These are phyloP conservation scores for Rhynchosporium secalis DNA, from an alignment of 2,329 filamentous ascomycete genomes.

Conservation along the genomic window DNA sequence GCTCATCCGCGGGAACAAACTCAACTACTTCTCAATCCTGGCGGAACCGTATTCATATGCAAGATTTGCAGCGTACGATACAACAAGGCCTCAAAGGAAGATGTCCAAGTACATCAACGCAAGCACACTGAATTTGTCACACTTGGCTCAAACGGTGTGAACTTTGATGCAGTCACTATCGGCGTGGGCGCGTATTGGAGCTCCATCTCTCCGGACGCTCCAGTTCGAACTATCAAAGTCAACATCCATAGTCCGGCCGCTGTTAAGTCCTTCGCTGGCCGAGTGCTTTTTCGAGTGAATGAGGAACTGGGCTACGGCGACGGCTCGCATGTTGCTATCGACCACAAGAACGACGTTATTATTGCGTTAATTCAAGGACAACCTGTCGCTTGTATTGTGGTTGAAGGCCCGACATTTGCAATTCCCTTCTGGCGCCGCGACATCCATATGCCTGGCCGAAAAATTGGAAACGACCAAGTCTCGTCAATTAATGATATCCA, in stretches of 20 bases:
- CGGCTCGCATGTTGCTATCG: no score
- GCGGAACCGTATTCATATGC: no score
- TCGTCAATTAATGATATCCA: background rate
- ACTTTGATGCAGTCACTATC: background rate
- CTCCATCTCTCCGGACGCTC: no score
- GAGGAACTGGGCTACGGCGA: constrained; percentile 2
- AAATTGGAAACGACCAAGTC: background rate
- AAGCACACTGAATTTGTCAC: constrained; percentile 8
- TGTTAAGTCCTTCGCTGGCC: background rate
- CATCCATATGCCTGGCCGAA: background rate
- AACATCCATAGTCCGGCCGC: background rate
- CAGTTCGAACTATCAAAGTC: background rate
- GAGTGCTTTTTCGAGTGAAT: constrained; percentile 12
- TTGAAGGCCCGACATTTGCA: constrained; percentile 20
- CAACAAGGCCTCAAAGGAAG: constrained; percentile 17
- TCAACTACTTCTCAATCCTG: no score
- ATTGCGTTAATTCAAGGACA: constrained; percentile 24
- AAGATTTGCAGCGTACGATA: background rate
- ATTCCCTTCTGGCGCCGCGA: background rate
- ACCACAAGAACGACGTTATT: no score
- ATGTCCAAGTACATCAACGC: constrained; percentile 21
- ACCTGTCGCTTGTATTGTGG: constrained; percentile 25
- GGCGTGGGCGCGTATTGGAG: no score
- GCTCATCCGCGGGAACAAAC: no score
- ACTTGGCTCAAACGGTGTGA: background rate